A percentile compares a stretch with the other conserved stretches of the same genome.
Evolutionary conservation across 768 basidiomycete species (phyloP).

Genomic region (Cytidiella melzeri): DNA sequence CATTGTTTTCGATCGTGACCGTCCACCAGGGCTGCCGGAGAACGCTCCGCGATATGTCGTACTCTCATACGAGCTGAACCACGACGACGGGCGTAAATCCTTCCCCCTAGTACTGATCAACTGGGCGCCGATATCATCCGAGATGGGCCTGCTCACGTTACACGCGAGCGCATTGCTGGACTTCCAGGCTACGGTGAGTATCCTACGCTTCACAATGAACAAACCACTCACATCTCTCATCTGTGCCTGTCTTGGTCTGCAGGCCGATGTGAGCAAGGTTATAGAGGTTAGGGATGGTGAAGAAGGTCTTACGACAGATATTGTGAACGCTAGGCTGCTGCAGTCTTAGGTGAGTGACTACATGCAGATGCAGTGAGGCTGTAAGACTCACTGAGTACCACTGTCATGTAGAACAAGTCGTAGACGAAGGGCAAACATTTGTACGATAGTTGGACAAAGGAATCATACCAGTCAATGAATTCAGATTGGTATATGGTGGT

Average conservation of each 20-base stretch:
- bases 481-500: too few relatives aligned
- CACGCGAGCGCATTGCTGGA: slow-evolving; percentile 78
- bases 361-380: too few relatives aligned
- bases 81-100: slow-evolving; percentile 77
- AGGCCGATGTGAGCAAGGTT: slow-evolving; percentile 76
- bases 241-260: background rate
- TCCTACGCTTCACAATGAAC: background rate
- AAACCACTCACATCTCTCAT: background rate
- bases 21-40: slow-evolving; percentile 70
- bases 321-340: slow-evolving; percentile 55
- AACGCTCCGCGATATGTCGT: slow-evolving; percentile 83
- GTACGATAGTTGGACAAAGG: too few relatives aligned
- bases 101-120: slow-evolving; percentile 84
- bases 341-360: slow-evolving; percentile 9
- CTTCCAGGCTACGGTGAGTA: slow-evolving; percentile 71
- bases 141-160: slow-evolving; percentile 65
- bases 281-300: slow-evolving; percentile 79
- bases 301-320: slow-evolving; percentile 71
- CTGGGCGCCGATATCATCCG: slow-evolving; percentile 77
- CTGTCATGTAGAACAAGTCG: too few relatives aligned
- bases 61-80: slow-evolving; percentile 75
- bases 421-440: too few relatives aligned
- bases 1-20: slow-evolving; percentile 5
- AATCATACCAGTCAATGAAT: too few relatives aligned
- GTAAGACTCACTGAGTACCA: too few relatives aligned